Evolutionary conservation across 495 filamentous ascomycete species (phyloP).

Genomic region (Trichoderma gamsii): DNA sequence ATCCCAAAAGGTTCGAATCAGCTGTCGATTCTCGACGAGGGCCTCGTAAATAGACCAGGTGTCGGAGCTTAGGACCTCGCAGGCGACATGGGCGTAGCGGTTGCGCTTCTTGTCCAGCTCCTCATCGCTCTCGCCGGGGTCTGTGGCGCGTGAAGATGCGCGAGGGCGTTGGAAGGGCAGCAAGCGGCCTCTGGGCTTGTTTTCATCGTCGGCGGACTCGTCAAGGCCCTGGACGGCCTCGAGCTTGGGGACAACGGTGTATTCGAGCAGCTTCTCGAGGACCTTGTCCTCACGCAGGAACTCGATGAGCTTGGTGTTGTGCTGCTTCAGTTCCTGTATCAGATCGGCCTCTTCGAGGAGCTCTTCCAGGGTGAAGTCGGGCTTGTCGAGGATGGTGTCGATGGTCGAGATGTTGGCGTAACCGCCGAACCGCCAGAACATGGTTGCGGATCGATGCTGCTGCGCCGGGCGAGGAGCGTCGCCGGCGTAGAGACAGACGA

Average conservation of each 20-base stretch:
- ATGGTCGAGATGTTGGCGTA: conserved; percentile 96
- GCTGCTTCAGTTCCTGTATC: conserved; percentile 95
- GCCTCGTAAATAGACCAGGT: conserved; percentile 94
- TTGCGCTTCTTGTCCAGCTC: conserved; percentile 79
- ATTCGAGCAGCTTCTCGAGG: conserved; percentile 80
- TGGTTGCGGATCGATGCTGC: conserved; percentile 52
- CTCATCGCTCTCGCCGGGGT: conserved; percentile 47
- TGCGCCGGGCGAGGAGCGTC: conserved; percentile 25
- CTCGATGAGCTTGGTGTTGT: conserved; percentile 96
- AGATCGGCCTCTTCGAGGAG: conserved; percentile 91
- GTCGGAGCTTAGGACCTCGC: conserved; percentile 91
- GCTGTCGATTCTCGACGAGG: conserved; percentile 72
- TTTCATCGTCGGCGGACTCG: conserved; percentile 53
- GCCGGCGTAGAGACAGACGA: conserved; percentile 8
- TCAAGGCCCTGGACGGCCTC: conserved; percentile 53
- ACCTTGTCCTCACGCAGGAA: conserved; percentile 84
- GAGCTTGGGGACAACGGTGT: conserved; percentile 75
- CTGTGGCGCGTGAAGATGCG: conserved; percentile 35
- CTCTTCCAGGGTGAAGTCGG: conserved; percentile 90
- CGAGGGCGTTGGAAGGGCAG: conserved; percentile 43
- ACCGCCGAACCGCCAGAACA: conserved; percentile 99
- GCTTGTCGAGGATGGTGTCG: conserved; percentile 92
- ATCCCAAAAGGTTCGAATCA: conserved; percentile 80
- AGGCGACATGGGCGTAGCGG: conserved; percentile 85
- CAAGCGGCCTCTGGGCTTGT: conserved; percentile 44